These are phyloP conservation scores for Pulveroboletus frians DNA, from an alignment of 768 basidiomycete species.

Conservation along the genomic window DNA sequence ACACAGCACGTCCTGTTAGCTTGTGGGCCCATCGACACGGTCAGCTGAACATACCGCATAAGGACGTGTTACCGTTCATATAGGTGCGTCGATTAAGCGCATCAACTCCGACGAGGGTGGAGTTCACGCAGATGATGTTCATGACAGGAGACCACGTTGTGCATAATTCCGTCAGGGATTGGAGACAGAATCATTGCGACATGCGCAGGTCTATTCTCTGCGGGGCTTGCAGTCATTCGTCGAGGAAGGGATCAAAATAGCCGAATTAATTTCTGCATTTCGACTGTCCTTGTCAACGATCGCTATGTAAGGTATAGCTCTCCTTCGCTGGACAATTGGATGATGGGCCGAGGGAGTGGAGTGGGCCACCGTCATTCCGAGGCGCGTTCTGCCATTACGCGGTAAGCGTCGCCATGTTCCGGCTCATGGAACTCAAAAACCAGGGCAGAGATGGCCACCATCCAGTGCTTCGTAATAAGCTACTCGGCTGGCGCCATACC, in stretches of 20 bases:
- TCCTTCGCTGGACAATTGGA: constrained; percentile 4
- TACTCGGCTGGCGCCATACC: constrained; percentile 17
- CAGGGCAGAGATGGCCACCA: constrained; percentile 39
- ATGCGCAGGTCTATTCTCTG: constrained; percentile 4
- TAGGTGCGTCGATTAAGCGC: constrained; percentile 21
- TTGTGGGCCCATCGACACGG: constrained; percentile 1
- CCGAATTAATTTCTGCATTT: constrained; percentile 9
- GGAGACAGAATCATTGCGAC: neutral
- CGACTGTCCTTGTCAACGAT: constrained; percentile 8
- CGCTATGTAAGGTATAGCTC: constrained; percentile 7
- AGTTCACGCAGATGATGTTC: neutral
- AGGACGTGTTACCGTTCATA: constrained; percentile 14
- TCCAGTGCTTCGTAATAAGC: constrained; percentile 27
- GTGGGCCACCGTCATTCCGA: constrained; percentile 26
- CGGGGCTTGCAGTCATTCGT: constrained; percentile 5
- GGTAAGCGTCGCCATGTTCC: constrained; percentile 43
- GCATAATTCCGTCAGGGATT: neutral
- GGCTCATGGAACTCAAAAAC: constrained; percentile 48
- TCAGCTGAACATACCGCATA: constrained; percentile 20
- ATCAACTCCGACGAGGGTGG: constrained; percentile 12
- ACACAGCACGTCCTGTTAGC: constrained; percentile 15
- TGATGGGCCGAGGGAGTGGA: constrained; percentile 16
- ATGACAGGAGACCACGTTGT: constrained; percentile 14
- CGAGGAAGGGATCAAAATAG: constrained; percentile 9
- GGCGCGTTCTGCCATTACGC: constrained; percentile 38